Conservation (phyloP, 257 asterid genomes). For the Hygrophila difformis region DNA sequence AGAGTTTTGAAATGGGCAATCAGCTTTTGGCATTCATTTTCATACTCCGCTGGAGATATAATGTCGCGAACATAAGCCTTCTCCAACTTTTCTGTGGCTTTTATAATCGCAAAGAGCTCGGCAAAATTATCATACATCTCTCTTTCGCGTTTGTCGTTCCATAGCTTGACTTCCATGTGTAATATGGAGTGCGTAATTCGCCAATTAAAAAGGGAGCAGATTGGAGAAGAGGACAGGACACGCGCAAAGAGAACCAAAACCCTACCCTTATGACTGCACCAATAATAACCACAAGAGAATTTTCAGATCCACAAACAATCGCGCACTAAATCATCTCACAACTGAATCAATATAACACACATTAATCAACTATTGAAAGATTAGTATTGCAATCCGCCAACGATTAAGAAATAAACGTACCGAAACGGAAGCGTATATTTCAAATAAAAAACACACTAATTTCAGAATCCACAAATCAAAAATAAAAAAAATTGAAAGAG, state of each 20-base stretch:
- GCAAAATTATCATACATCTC: constrained; percentile 91
- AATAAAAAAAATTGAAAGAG: no score
- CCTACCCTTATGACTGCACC: constrained; percentile 26
- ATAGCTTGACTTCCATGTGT: constrained; percentile 88
- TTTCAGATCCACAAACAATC: no score
- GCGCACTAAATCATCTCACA: no score
- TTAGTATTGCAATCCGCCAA: no score
- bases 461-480: no score
- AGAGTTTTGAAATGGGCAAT: constrained; percentile 78
- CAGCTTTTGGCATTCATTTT: constrained; percentile 66
- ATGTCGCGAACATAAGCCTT: constrained; percentile 83
- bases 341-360: no score
- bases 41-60: constrained; percentile 55
- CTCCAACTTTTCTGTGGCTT: constrained; percentile 91
- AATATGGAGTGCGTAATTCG: not conserved
- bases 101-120: constrained; percentile 81
- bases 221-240: constrained; percentile 99
- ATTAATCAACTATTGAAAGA: no score
- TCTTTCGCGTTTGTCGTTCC: constrained; percentile 97
- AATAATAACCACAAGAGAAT: no score
- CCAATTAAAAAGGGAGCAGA: not conserved
- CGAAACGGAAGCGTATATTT: no score
- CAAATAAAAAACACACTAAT: no score
- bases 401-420: no score
- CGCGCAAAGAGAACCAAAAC: constrained; percentile 64